A percentile compares a stretch with the other conserved stretches of the same genome.
These are phyloP conservation scores for Lyophyllum atratum DNA, from an alignment of 768 basidiomycete species.

Conservation along the genomic window DNA sequence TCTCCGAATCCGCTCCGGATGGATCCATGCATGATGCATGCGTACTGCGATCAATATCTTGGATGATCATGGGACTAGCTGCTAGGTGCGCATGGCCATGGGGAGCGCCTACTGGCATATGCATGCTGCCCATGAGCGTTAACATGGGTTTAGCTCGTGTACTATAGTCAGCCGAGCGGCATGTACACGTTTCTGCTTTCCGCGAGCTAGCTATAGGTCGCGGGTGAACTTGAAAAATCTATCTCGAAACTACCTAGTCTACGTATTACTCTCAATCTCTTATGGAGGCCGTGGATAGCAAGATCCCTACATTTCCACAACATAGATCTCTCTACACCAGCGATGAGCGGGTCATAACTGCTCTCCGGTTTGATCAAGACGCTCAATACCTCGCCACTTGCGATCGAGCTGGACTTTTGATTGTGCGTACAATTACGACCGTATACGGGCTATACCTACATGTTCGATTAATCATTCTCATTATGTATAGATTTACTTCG, in stretches of 20 bases:
- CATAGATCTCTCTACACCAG: not conserved
- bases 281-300: not conserved
- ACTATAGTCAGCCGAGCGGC: not conserved
- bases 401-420: not conserved
- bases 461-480: not conserved
- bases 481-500: not conserved
- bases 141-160: too few relatives aligned
- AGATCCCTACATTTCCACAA: not conserved
- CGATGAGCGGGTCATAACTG: not conserved
- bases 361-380: not conserved
- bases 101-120: not conserved
- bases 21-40: too few relatives aligned
- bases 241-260: not conserved
- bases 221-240: too few relatives aligned
- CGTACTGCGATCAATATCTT: too few relatives aligned
- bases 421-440: not conserved
- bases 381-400: not conserved
- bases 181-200: not conserved
- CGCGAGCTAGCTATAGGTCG: too few relatives aligned
- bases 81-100: not conserved
- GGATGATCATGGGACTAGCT: too few relatives aligned
- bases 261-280: not conserved
- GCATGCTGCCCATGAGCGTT: too few relatives aligned
- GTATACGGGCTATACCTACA: not conserved
- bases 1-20: too few relatives aligned